Conservation (phyloP, 768 basidiomycete genomes). For the Termitomyces sp. region DNA sequence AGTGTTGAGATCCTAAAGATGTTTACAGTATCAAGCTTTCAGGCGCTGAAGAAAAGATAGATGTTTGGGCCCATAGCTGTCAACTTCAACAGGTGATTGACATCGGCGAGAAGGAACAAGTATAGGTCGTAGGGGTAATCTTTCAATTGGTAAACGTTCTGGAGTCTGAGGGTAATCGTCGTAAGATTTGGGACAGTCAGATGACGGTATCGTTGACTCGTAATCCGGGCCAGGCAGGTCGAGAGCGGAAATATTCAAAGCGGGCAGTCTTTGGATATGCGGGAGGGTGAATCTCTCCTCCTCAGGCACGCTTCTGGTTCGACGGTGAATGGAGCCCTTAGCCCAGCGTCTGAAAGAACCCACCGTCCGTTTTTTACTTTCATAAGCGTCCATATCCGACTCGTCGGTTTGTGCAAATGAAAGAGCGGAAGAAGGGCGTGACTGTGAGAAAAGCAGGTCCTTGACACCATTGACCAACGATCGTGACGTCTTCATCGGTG, state of each 20-base stretch:
- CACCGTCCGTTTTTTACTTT: constrained; percentile 21
- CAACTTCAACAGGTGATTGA: constrained; percentile 6
- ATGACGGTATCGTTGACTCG: constrained; percentile 15
- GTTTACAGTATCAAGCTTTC: constrained; percentile 17
- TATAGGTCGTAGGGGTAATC: constrained; percentile 7
- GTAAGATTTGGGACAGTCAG: constrained; percentile 8
- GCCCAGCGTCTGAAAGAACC: constrained; percentile 45
- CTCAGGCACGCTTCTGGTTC: constrained; percentile 50
- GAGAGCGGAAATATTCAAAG: constrained; percentile 6
- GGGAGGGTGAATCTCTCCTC: constrained; percentile 11
- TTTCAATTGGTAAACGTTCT: constrained; percentile 3
- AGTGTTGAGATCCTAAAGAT: constrained; percentile 6
- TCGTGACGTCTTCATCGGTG: constrained; percentile 26
- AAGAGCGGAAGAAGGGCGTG: constrained; percentile 39
- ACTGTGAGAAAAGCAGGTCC: constrained; percentile 44
- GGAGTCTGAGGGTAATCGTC: constrained; percentile 6
- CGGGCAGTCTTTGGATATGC: constrained; percentile 14
- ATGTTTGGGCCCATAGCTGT: constrained; percentile 23
- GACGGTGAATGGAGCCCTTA: constrained; percentile 41
- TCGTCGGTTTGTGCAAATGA: constrained; percentile 13
- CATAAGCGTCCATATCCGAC: constrained; percentile 9
- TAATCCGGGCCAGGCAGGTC: constrained; percentile 22
- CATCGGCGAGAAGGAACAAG: constrained; percentile 11
- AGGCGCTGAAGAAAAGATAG: constrained; percentile 31
- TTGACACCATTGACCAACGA: constrained; percentile 62